Evolutionary conservation across 331 rosid genomes (phyloP).

Genomic region (Erythrophleum ivorense): DNA sequence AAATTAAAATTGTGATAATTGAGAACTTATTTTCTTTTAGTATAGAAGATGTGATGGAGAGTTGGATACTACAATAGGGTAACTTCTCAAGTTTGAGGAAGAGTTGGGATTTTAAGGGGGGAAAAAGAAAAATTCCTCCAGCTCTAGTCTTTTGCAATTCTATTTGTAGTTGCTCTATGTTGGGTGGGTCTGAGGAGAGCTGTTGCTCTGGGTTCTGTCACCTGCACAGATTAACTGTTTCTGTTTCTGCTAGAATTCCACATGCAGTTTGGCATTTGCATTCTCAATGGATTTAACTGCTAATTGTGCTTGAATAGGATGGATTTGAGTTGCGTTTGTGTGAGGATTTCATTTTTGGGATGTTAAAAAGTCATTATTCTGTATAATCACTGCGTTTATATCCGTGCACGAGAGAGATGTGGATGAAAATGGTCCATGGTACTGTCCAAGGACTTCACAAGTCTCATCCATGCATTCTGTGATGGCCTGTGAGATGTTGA

Average conservation of each 20-base stretch:
- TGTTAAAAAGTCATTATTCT: not conserved
- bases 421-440: conserved; percentile 1
- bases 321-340: not conserved
- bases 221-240: not conserved
- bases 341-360: not conserved
- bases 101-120: not conserved
- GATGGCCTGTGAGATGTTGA: conserved; percentile 36
- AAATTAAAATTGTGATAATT: too few relatives aligned
- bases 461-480: not conserved
- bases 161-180: not conserved
- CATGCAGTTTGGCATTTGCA: not conserved
- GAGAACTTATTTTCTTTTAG: not conserved
- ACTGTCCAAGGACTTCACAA: conserved; percentile 15
- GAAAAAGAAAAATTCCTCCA: not conserved
- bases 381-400: not conserved
- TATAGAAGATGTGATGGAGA: not conserved
- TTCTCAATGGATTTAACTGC: not conserved
- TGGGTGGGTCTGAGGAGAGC: not conserved
- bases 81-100: not conserved
- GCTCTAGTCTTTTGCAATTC: not conserved
- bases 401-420: not conserved
- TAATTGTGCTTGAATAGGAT: not conserved
- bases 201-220: not conserved
- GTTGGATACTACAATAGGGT: not conserved
- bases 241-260: not conserved